phyloP scores from a whole-genome alignment of 1,284 basidiomycete genomes.

The Ceratobasidium sp. region DNA sequence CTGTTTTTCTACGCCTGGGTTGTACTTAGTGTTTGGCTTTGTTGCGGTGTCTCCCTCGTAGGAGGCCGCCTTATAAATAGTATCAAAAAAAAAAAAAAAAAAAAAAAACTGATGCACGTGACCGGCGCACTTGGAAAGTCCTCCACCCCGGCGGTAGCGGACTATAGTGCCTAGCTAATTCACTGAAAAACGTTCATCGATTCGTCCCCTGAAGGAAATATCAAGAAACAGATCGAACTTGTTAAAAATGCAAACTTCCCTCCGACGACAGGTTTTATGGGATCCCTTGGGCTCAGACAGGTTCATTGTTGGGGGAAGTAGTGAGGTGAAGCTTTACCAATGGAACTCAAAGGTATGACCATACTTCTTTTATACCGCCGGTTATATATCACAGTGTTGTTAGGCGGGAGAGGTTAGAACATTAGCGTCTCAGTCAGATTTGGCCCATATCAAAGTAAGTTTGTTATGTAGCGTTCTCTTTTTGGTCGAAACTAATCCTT shows the following conservation, averaged over 20 bases:
- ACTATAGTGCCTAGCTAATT: too few relatives aligned
- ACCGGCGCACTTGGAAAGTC: too few relatives aligned
- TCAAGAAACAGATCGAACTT: background rate
- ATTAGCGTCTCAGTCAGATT: conserved; percentile 71
- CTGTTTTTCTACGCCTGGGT: too few relatives aligned
- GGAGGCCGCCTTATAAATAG: too few relatives aligned
- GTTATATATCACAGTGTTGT: background rate
- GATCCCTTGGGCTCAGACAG: conserved; percentile 69
- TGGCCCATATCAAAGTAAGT: conserved; percentile 73
- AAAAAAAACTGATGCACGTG: too few relatives aligned
- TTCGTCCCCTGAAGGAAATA: conserved; percentile 1
- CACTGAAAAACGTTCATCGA: too few relatives aligned
- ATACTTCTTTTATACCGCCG: too few relatives aligned
- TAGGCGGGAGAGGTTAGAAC: conserved; percentile 67
- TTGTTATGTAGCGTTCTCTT: conserved; percentile 11
- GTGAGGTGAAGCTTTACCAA: conserved; percentile 75
- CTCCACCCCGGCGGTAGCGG: too few relatives aligned
- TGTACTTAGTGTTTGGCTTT: too few relatives aligned
- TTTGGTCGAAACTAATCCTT: conserved; percentile 38
- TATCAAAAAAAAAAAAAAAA: too few relatives aligned
- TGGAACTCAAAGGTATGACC: conserved; percentile 59
- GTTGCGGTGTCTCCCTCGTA: too few relatives aligned
- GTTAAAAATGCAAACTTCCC: background rate
- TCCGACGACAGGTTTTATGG: conserved; percentile 28
- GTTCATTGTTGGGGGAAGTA: conserved; percentile 76